phyloP scores from a whole-genome alignment of 352 stramenopile species.

The Blastocystis sp. region DNA sequence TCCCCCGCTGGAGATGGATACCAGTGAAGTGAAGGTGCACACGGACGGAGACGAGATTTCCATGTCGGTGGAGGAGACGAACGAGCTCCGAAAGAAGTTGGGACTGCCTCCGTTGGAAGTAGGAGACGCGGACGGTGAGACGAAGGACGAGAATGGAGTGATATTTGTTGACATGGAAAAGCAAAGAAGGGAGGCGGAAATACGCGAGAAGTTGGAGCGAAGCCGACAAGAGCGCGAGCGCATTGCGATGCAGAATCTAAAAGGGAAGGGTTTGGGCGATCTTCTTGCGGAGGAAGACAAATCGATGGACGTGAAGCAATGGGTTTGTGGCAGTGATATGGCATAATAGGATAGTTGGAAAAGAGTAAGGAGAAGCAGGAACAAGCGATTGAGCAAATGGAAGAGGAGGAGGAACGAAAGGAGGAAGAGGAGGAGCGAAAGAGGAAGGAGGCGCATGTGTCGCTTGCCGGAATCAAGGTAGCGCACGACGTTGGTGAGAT shows the following conservation, averaged over 20 bases:
- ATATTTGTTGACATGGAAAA: constrained; percentile 36
- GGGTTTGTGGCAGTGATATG: constrained; percentile 4
- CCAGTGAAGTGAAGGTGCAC: background rate
- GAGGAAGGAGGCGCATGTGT: background rate
- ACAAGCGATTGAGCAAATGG: constrained; percentile 45
- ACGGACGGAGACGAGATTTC: background rate
- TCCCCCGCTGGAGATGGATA: constrained; percentile 66
- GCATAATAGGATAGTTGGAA: constrained; percentile 12
- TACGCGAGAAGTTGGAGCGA: constrained; percentile 55
- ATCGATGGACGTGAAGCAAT: constrained; percentile 47
- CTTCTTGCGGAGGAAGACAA: constrained; percentile 30
- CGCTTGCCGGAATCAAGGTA: constrained; percentile 59
- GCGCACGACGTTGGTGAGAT: constrained; percentile 74
- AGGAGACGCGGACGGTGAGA: constrained; percentile 4
- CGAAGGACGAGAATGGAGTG: constrained; percentile 28
- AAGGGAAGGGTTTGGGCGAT: constrained; percentile 56
- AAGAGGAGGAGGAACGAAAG: constrained; percentile 31
- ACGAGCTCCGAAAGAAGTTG: background rate
- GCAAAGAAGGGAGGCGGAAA: constrained; percentile 35
- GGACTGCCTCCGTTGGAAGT: constrained; percentile 45
- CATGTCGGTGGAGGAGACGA: background rate
- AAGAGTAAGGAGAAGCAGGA: constrained; percentile 63
- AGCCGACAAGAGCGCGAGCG: constrained; percentile 43
- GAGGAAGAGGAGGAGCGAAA: background rate
- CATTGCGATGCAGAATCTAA: constrained; percentile 11